phyloP scores from a whole-genome alignment of 257 asterid genomes.

The Solanum medicagineum region DNA sequence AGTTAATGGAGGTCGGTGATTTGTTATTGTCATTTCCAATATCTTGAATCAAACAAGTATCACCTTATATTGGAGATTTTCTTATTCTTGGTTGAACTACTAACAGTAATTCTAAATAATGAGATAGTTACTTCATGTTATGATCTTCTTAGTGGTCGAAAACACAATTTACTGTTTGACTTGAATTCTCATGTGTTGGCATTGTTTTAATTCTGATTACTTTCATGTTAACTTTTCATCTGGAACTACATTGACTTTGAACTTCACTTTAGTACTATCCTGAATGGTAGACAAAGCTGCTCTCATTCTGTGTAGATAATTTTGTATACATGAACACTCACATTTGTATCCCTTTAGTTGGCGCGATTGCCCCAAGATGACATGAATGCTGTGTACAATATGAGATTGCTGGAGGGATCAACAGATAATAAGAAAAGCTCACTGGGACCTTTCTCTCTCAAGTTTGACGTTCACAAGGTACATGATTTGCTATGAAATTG shows the following conservation, averaged over 20 bases:
- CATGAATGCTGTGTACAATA: slow-evolving; percentile 81
- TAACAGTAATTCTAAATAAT: background rate
- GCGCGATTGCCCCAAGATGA: slow-evolving; percentile 80
- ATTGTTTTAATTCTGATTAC: background rate
- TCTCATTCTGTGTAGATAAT: background rate
- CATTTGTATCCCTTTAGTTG: slow-evolving; percentile 31
- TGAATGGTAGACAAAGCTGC: background rate
- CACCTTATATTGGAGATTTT: background rate
- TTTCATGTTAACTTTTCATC: background rate
- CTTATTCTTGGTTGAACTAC: background rate
- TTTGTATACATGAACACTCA: background rate
- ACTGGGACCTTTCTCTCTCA: slow-evolving; percentile 60
- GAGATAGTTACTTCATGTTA: background rate
- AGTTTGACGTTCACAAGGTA: slow-evolving; percentile 95
- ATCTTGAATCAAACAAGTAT: background rate
- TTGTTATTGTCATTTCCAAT: background rate
- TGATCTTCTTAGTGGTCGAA: background rate
- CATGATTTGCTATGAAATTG: background rate
- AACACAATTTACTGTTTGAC: background rate
- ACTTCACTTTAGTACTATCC: background rate
- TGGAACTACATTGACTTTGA: background rate
- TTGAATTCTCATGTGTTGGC: background rate
- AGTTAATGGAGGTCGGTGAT: slow-evolving; percentile 72
- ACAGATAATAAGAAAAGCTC: slow-evolving; percentile 66
- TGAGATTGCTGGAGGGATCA: slow-evolving; percentile 81